These are phyloP conservation scores for Xylaria bambusicola DNA, from an alignment of 495 filamentous ascomycete genomes.

Conservation along the genomic window DNA sequence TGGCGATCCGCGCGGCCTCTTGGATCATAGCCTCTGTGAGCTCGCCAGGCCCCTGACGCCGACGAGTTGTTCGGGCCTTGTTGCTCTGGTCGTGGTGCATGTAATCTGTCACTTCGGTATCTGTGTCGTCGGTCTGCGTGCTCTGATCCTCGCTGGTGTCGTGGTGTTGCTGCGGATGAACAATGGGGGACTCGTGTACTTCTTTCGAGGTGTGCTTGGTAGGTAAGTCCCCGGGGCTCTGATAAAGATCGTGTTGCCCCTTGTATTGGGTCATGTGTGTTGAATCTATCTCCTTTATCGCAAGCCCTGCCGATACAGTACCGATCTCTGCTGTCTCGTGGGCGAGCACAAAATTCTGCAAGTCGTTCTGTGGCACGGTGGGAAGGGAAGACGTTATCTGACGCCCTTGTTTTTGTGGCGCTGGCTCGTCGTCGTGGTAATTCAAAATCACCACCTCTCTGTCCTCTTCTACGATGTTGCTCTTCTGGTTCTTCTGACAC, in stretches of 20 bases:
- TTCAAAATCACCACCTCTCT: conserved; percentile 14
- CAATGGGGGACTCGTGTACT: background rate
- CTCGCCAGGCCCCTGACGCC: background rate
- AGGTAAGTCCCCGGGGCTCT: background rate
- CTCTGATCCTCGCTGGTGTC: background rate
- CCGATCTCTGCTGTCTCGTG: conserved; percentile 27
- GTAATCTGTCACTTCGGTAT: background rate
- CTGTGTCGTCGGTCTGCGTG: background rate
- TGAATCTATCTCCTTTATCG: conserved; percentile 16
- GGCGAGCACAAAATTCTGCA: conserved; percentile 34
- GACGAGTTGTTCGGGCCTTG: background rate
- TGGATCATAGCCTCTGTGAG: conserved; percentile 19
- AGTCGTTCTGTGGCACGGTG: conserved; percentile 36
- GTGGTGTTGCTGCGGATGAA: background rate
- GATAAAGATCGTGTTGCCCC: conserved; percentile 1
- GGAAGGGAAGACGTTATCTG: conserved; percentile 38
- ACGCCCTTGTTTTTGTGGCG: conserved; percentile 7
- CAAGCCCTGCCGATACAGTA: conserved; percentile 25
- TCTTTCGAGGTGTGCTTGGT: background rate
- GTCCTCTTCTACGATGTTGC: conserved; percentile 11
- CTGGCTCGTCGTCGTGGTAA: conserved; percentile 6
- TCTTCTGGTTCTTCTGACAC: conserved; percentile 9
- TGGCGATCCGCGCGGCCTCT: conserved; percentile 24
- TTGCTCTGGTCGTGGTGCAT: background rate
- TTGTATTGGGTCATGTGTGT: conserved; percentile 20